Evolutionary conservation across 2,329 filamentous ascomycete genomes (phyloP).

Genomic region (Aspergillus sp.): DNA sequence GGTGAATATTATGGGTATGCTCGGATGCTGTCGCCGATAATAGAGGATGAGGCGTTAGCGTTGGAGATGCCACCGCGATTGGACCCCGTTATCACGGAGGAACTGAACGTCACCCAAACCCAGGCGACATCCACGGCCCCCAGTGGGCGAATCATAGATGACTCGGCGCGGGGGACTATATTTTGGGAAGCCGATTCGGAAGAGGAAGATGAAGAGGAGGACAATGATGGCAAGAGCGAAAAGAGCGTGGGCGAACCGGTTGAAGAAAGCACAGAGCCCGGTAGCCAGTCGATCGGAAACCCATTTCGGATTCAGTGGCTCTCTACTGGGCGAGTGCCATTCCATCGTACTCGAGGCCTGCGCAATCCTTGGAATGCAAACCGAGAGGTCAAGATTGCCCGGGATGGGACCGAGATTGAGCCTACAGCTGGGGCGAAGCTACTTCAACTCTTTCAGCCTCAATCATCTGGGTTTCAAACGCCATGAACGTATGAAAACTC

Average conservation of each 20-base stretch:
- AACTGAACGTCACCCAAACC: constrained; percentile 75
- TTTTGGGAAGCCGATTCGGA: constrained; percentile 84
- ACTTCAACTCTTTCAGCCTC: constrained; percentile 69
- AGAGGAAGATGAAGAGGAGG: constrained; percentile 39
- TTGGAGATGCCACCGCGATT: constrained; percentile 65
- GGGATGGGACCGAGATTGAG: constrained; percentile 91
- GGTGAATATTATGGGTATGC: constrained; percentile 96
- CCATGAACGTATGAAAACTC: not conserved
- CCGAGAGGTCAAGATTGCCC: constrained; percentile 89
- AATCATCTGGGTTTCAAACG: constrained; percentile 4
- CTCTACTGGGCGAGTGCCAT: constrained; percentile 76
- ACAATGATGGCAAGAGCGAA: constrained; percentile 27
- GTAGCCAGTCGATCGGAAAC: constrained; percentile 73
- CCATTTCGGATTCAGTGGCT: constrained; percentile 90
- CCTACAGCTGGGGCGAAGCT: constrained; percentile 72
- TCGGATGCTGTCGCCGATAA: constrained; percentile 80
- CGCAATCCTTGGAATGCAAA: constrained; percentile 95
- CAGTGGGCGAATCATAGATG: constrained; percentile 82
- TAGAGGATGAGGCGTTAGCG: constrained; percentile 66
- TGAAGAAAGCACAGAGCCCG: constrained; percentile 37
- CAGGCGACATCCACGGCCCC: constrained; percentile 73
- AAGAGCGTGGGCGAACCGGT: constrained; percentile 46
- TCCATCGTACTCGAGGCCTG: constrained; percentile 80
- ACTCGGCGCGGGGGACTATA: constrained; percentile 88
- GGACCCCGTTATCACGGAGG: constrained; percentile 51